phyloP scores from a whole-genome alignment of 495 filamentous ascomycete genomes.

The Lasiosphaeria ovina region DNA sequence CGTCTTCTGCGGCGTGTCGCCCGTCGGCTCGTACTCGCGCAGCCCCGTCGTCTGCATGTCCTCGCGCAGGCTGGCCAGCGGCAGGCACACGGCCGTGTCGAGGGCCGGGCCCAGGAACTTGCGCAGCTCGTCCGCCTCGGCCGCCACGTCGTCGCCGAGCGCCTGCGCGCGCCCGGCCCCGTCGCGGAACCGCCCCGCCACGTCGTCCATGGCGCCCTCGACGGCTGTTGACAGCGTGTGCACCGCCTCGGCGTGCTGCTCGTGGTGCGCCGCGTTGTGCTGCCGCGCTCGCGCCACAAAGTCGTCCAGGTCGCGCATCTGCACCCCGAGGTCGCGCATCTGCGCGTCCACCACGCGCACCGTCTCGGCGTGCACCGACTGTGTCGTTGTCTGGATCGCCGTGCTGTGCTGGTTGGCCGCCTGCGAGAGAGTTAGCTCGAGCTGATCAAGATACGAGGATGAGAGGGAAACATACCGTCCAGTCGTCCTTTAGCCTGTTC shows the following conservation, averaged over 20 bases:
- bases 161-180: slow-evolving; percentile 60
- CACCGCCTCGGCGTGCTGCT: slow-evolving; percentile 61
- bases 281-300: slow-evolving; percentile 82
- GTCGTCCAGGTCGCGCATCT: slow-evolving; percentile 86
- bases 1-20: slow-evolving; percentile 76
- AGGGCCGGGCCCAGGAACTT: slow-evolving; percentile 56
- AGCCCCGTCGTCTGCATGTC: slow-evolving; percentile 60
- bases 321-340: slow-evolving; percentile 75
- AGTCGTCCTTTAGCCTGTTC: slow-evolving; percentile 80
- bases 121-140: slow-evolving; percentile 51
- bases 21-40: slow-evolving; percentile 78
- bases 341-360: slow-evolving; percentile 87
- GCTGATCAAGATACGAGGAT: neutral
- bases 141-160: slow-evolving; percentile 61
- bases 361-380: slow-evolving; percentile 88
- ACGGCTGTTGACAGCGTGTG: slow-evolving; percentile 60
- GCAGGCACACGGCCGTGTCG: slow-evolving; percentile 57
- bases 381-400: slow-evolving; percentile 75
- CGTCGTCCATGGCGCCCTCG: slow-evolving; percentile 64
- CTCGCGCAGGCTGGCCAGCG: slow-evolving; percentile 65
- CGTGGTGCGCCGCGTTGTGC: slow-evolving; percentile 74
- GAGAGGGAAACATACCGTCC: slow-evolving; percentile 59
- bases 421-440: slow-evolving; percentile 45
- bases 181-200: slow-evolving; percentile 62
- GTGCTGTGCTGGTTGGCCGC: slow-evolving; percentile 73